A percentile compares a stretch with the other conserved stretches of the same genome.
These are phyloP conservation scores for Sporothrix pallida DNA, from an alignment of 2,329 filamentous ascomycete species.

Conservation along the genomic window DNA sequence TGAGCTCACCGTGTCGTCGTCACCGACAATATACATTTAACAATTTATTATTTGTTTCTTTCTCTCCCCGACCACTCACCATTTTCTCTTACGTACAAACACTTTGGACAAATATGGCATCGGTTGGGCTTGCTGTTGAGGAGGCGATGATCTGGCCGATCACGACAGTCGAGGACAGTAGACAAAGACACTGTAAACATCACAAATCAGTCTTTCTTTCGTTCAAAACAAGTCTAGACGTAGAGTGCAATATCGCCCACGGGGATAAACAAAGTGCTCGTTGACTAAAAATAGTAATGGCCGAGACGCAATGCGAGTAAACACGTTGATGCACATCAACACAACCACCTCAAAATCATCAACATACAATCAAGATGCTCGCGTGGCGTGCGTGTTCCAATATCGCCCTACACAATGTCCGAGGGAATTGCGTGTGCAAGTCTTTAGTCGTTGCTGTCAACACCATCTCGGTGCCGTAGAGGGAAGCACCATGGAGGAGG, in stretches of 20 bases:
- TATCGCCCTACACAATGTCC: conserved; percentile 2
- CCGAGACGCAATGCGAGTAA: background rate
- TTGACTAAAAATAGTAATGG: background rate
- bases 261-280: conserved; percentile 1
- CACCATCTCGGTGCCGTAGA: background rate
- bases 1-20: conserved; percentile 11
- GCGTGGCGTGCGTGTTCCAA: background rate
- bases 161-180: background rate
- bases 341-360: background rate
- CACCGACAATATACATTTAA: background rate
- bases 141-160: background rate
- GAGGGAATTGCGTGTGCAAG: background rate
- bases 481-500: too few relatives aligned
- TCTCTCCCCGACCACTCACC: background rate
- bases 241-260: background rate
- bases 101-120: background rate
- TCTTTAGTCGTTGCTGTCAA: background rate
- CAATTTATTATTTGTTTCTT: background rate
- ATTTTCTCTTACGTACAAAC: conserved; percentile 26
- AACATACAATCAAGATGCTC: background rate
- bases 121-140: background rate
- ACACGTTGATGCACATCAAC: background rate
- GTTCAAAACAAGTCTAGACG: too few relatives aligned
- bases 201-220: too few relatives aligned
- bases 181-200: too few relatives aligned